Percentiles rank a stretch among this genome's conserved stretches.
phyloP scores from a whole-genome alignment of 2,329 filamentous ascomycete species.

The Hyphodiscus sp. region DNA sequence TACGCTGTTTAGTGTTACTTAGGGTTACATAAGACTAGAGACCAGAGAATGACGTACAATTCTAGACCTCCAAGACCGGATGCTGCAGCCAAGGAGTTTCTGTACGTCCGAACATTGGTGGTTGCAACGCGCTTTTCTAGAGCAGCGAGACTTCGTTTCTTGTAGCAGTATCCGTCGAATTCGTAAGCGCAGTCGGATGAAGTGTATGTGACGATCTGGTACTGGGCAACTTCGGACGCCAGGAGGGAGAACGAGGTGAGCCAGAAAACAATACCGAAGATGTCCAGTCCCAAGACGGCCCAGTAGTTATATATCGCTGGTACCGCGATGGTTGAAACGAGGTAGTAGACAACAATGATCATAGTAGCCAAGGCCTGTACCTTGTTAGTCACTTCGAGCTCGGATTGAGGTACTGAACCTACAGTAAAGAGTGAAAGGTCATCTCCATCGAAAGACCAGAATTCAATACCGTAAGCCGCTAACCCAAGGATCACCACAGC shows the following conservation, averaged over 20 bases:
- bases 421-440: background rate
- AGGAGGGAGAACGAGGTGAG: background rate
- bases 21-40: background rate
- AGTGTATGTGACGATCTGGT: background rate
- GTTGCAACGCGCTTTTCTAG: slow-evolving; percentile 2
- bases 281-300: background rate
- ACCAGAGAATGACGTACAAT: slow-evolving; percentile 9
- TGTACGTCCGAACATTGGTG: slow-evolving; percentile 10
- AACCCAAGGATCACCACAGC: background rate
- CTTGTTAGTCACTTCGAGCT: background rate
- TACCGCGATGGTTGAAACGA: background rate
- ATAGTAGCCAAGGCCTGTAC: background rate
- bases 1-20: background rate
- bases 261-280: background rate
- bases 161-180: slow-evolving; percentile 7
- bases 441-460: background rate
- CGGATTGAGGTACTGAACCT: background rate
- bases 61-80: slow-evolving; percentile 16
- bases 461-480: background rate
- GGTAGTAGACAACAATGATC: background rate
- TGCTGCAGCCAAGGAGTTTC: slow-evolving; percentile 15
- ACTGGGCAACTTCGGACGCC: background rate
- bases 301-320: background rate
- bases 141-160: slow-evolving; percentile 5
- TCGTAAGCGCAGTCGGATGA: background rate